Evolutionary conservation across 306 rosid genomes (phyloP).

Genomic region (Pyrus communis): DNA sequence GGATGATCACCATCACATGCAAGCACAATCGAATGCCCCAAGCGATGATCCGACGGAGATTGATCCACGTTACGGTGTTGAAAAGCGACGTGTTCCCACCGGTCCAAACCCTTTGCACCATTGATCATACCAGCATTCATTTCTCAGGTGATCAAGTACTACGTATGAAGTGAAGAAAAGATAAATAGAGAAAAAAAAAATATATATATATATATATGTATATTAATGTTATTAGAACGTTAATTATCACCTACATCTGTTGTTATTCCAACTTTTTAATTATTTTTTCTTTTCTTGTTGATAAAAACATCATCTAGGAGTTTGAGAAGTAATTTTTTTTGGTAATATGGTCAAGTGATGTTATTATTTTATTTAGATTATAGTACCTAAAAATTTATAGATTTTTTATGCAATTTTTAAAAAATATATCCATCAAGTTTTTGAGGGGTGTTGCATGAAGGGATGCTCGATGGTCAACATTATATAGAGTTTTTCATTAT

Average conservation of each 20-base stretch:
- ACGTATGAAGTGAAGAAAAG: not conserved
- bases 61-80: conserved; percentile 86
- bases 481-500: not conserved
- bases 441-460: not conserved
- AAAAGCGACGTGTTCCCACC: conserved; percentile 85
- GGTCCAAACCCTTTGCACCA: conserved; percentile 98
- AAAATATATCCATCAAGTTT: not conserved
- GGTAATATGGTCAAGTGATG: not conserved
- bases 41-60: conserved; percentile 20
- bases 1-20: conserved; percentile 1
- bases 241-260: not conserved
- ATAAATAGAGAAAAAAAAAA: not conserved
- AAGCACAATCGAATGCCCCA: conserved; percentile 16
- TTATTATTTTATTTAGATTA: no score
- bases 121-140: conserved; percentile 12
- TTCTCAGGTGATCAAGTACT: conserved; percentile 1
- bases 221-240: not conserved
- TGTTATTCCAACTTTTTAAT: not conserved
- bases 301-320: not conserved
- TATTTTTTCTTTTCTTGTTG: not conserved
- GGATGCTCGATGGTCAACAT: not conserved
- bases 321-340: not conserved
- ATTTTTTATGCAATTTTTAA: no score
- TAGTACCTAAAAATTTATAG: no score
- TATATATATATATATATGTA: not conserved